phyloP scores from a whole-genome alignment of 2,329 filamentous ascomycete genomes.

The Paecilomyces sp. region DNA sequence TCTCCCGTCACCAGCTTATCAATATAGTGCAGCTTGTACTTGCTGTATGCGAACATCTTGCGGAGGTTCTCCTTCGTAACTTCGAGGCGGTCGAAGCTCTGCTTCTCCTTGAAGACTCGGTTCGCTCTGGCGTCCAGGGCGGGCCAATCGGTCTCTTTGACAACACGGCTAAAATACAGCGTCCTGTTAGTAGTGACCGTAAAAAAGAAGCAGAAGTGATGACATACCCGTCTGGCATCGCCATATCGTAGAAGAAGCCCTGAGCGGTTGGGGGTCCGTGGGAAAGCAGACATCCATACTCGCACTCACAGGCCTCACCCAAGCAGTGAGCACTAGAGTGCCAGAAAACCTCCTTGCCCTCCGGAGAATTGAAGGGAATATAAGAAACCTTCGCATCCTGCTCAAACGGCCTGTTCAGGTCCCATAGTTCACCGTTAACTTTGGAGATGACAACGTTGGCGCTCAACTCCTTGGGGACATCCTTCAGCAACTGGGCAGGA shows the following conservation, averaged over 20 bases:
- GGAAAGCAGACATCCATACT: conserved; percentile 86
- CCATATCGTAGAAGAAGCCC: conserved; percentile 98
- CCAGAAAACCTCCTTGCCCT: conserved; percentile 95
- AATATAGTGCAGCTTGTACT: conserved; percentile 98
- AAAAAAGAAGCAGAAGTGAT: conserved; percentile 9
- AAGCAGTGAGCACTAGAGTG: conserved; percentile 92
- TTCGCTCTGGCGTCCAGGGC: conserved; percentile 72
- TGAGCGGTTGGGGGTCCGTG: conserved; percentile 88
- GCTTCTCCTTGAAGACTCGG: conserved; percentile 92
- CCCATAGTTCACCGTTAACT: conserved; percentile 84
- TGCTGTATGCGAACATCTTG: conserved; percentile 96
- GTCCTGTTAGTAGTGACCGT: background rate
- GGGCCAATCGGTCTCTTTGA: conserved; percentile 74
- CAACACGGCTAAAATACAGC: conserved; percentile 43
- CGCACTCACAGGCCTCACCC: conserved; percentile 86
- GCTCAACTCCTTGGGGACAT: conserved; percentile 82
- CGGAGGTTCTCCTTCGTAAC: conserved; percentile 85
- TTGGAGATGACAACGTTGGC: conserved; percentile 75
- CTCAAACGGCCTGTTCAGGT: conserved; percentile 84
- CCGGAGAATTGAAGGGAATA: conserved; percentile 66
- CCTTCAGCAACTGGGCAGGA: conserved; percentile 66
- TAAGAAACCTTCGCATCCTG: conserved; percentile 78
- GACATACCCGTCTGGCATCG: conserved; percentile 57
- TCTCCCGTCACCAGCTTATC: conserved; percentile 88
- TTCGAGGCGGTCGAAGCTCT: conserved; percentile 83